phyloP scores from a whole-genome alignment of 2,329 filamentous ascomycete species.

The Exophiala lecanii-corni region DNA sequence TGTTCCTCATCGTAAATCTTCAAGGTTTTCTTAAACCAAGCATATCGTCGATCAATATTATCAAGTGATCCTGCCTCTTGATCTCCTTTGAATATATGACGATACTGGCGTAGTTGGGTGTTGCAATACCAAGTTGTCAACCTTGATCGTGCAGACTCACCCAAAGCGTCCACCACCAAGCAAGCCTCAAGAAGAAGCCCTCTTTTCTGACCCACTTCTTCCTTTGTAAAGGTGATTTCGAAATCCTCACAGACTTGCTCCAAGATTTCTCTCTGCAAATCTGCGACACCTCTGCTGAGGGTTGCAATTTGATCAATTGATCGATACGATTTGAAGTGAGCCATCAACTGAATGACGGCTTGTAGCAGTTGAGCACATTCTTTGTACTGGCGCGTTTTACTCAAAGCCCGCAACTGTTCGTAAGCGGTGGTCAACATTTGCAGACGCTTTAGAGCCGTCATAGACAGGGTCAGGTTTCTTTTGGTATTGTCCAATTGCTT shows the following conservation, averaged over 20 bases:
- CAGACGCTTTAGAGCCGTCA: constrained; percentile 93
- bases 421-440: constrained; percentile 99
- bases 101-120: constrained; percentile 89
- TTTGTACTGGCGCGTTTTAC: constrained; percentile 82
- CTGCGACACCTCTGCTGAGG: constrained; percentile 84
- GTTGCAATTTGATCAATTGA: constrained; percentile 97
- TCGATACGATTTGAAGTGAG: constrained; percentile 95
- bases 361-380: constrained; percentile 92
- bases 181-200: constrained; percentile 79
- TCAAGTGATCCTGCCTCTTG: constrained; percentile 94
- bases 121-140: constrained; percentile 97
- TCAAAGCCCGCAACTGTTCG: constrained; percentile 81
- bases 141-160: constrained; percentile 75
- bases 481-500: constrained; percentile 96
- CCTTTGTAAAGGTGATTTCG: constrained; percentile 87
- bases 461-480: constrained; percentile 90
- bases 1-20: constrained; percentile 96
- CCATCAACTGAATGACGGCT: constrained; percentile 95
- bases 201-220: constrained; percentile 67
- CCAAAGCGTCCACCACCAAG: constrained; percentile 88
- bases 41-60: constrained; percentile 91
- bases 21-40: constrained; percentile 94
- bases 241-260: constrained; percentile 99
- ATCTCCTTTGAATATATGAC: constrained; percentile 90
- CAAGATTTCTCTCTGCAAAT: constrained; percentile 83